Evolutionary conservation across 2,329 filamentous ascomycete genomes (phyloP).

Genomic region (Fusarium camptoceras): DNA sequence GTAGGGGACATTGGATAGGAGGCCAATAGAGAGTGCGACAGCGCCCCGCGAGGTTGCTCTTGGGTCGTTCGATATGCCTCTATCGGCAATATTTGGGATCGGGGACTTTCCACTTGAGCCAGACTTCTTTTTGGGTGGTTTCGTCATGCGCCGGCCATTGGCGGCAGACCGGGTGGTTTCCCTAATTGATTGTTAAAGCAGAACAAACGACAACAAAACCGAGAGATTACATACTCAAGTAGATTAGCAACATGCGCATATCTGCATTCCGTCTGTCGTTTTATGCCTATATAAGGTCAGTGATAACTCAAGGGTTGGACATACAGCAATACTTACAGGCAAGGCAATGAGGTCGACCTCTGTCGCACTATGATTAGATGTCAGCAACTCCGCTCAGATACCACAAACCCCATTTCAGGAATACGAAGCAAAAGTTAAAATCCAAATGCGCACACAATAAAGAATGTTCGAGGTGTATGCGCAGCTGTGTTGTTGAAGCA

Average conservation of each 20-base stretch:
- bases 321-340: slow-evolving; percentile 63
- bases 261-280: slow-evolving; percentile 79
- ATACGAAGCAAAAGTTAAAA: not conserved
- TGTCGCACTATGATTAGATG: slow-evolving; percentile 71
- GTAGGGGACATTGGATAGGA: slow-evolving; percentile 79
- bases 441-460: not conserved
- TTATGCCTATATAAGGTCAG: slow-evolving; percentile 68
- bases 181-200: slow-evolving; percentile 52
- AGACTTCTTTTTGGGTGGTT: slow-evolving; percentile 66
- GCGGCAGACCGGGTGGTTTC: slow-evolving; percentile 67
- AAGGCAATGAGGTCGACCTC: slow-evolving; percentile 75
- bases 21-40: slow-evolving; percentile 67
- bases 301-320: not conserved
- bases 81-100: slow-evolving; percentile 68
- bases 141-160: slow-evolving; percentile 67
- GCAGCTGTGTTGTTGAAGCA: slow-evolving; percentile 14
- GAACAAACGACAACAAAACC: not conserved
- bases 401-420: not conserved
- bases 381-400: slow-evolving; percentile 22
- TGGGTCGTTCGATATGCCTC: slow-evolving; percentile 60
- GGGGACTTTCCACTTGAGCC: slow-evolving; percentile 53
- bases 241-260: slow-evolving; percentile 83
- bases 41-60: slow-evolving; percentile 61
- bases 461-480: not conserved
- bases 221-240: slow-evolving; percentile 69